Evolutionary conservation across 78 protist species (phyloP).

Genomic region (Polysphondylium violaceum): DNA sequence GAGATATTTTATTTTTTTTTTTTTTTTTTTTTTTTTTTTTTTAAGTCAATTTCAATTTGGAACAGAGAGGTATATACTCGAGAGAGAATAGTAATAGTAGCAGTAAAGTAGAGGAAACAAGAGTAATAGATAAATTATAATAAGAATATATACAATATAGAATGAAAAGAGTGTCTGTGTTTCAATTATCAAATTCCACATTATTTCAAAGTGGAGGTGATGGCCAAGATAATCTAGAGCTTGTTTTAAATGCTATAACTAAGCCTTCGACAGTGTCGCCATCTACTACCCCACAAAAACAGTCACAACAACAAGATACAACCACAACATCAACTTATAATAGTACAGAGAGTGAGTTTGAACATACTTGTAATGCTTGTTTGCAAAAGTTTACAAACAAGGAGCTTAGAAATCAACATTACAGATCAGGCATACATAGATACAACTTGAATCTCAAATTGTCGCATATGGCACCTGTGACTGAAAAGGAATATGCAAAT

Average conservation of each 20-base stretch:
- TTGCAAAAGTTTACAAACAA: constrained; percentile 30
- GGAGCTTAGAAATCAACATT: constrained; percentile 64
- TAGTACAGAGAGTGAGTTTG: constrained; percentile 8
- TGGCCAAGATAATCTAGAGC: neutral
- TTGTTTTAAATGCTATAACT: neutral
- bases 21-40: constrained; percentile 22
- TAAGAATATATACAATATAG: neutral
- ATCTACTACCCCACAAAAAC: neutral
- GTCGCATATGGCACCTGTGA: constrained; percentile 38
- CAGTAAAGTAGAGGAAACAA: neutral
- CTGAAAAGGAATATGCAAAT: constrained; percentile 33
- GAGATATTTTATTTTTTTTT: neutral
- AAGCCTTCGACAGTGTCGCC: constrained; percentile 3
- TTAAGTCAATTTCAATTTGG: too few relatives aligned
- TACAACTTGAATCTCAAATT: constrained; percentile 54
- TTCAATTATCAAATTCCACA: constrained; percentile 44
- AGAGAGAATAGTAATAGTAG: too few relatives aligned
- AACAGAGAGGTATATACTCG: too few relatives aligned
- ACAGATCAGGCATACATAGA: constrained; percentile 57
- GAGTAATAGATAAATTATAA: neutral
- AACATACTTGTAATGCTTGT: constrained; percentile 67
- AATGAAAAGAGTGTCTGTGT: constrained; percentile 52
- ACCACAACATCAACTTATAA: neutral
- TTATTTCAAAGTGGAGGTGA: constrained; percentile 16
- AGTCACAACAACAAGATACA: neutral